A percentile compares a stretch with the other conserved stretches of the same genome.
Conservation (phyloP, 768 basidiomycete species). For the Tricholomella constricta region DNA sequence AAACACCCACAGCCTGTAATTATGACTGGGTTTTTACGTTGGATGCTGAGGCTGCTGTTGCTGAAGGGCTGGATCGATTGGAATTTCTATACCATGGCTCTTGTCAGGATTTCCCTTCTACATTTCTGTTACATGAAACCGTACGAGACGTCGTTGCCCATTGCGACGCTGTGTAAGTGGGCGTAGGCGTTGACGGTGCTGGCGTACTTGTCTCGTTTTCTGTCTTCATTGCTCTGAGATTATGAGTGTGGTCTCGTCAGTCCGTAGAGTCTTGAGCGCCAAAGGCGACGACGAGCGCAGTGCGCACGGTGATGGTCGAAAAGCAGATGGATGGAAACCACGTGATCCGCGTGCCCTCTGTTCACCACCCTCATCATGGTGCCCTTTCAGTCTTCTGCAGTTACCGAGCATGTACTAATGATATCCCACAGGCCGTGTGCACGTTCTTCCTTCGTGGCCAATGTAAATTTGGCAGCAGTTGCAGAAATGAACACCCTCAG, state of each 20-base stretch:
- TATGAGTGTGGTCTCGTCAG: too few relatives aligned
- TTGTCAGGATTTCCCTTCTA: not conserved
- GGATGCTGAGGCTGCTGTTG: conserved; percentile 56
- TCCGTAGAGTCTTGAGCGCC: not conserved
- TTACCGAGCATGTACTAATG: not conserved
- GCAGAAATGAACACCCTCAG: conserved; percentile 66
- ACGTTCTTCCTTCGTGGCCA: conserved; percentile 61
- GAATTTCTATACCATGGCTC: conserved; percentile 46
- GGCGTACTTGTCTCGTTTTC: conserved; percentile 34
- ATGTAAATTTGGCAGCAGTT: conserved; percentile 67
- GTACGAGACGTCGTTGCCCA: conserved; percentile 34
- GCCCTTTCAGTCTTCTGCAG: not conserved
- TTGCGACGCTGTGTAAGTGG: conserved; percentile 30
- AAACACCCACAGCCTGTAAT: conserved; percentile 17
- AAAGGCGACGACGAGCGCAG: not conserved
- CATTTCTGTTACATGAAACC: conserved; percentile 1
- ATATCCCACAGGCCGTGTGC: conserved; percentile 50
- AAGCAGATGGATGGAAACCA: not conserved
- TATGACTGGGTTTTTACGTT: conserved; percentile 36
- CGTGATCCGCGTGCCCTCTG: not conserved
- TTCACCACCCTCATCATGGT: conserved; percentile 16
- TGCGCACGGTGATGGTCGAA: not conserved
- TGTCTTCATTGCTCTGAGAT: too few relatives aligned
- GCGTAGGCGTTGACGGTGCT: conserved; percentile 21
- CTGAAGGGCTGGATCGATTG: conserved; percentile 70